Base-by-base conservation (phyloP, 2,329 filamentous ascomycete species). In the Cladobotryum mycophilum region DNA sequence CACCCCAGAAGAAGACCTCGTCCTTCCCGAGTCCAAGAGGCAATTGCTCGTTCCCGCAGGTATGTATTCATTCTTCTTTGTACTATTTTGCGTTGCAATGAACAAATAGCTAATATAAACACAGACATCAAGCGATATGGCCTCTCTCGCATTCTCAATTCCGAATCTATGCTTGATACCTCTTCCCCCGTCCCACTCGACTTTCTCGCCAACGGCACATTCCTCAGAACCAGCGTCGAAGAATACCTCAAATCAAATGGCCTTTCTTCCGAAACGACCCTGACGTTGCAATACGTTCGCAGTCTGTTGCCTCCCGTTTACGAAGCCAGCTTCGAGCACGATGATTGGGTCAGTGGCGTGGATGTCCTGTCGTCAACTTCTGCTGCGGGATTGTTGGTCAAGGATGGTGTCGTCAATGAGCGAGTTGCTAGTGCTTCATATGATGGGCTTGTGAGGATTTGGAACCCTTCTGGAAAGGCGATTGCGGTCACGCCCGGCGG, bases 201-300 rank as follows among this genome's bases (percentile, higher is more conserved):
- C 70, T 97, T 99, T 73, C 80, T 99, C 60, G 85, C 95, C 71
- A 93, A 96, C 69, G 93, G 93, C 67, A 85, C 86, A 63, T 96
- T 95, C 69, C 80, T 99, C 47, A 86, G 88, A 55, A 88, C 90
- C 22, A 89, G 88, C 15, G 81, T 99, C 58, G 89, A 96, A 66
- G 88, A 96, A 63, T 96, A 95, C 70, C 82, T 99, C 53, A 84
- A 84, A 14, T 76, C 84, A 55, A 88, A 93, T 63, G 92, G 92
- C 45, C 84, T 97, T 54, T 96, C 89, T 17, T 81, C 89, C 40
- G 93, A 99, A 74, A 87, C 85, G 4, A 92, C 86, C 4, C 73
- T 99, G 47, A 86, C 85, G 35, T 79, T 99, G 51, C 91, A 97
- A 74, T 99, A 97, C 70, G 89, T 96, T 35, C 86, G 90, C 61